Percentiles rank a stretch among this genome's conserved stretches.
Conservation (phyloP, 2,329 filamentous ascomycete species). For the Ceratocystis harringtonii region DNA sequence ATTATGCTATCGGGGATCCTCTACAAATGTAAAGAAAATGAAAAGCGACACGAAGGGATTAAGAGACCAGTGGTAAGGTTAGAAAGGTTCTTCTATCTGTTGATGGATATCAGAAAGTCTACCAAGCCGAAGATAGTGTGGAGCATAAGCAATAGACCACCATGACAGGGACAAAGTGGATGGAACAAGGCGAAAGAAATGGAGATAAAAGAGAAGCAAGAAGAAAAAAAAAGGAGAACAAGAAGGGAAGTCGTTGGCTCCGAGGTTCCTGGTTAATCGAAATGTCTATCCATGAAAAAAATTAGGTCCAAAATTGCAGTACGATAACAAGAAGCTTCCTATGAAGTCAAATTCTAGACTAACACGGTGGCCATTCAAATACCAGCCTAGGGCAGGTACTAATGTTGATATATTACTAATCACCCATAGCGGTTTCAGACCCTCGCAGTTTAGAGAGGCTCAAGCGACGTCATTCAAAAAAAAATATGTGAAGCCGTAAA, state of each 20-base stretch:
- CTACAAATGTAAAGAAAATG: neutral
- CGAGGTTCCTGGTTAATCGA: neutral
- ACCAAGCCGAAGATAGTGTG: neutral
- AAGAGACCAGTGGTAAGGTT: neutral
- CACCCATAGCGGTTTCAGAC: neutral
- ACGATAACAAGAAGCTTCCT: neutral
- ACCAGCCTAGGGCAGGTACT: neutral
- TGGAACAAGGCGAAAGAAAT: neutral
- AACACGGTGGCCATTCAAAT: slow-evolving; percentile 2
- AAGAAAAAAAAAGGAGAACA: too few relatives aligned
- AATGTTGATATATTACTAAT: neutral
- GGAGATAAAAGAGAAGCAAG: neutral
- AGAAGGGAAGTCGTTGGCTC: too few relatives aligned
- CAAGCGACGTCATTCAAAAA: neutral
- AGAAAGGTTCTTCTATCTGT: neutral
- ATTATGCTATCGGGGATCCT: too few relatives aligned
- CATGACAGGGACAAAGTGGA: neutral
- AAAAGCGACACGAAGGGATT: neutral
- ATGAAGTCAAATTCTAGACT: neutral
- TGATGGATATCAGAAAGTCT: neutral
- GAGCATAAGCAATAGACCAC: neutral
- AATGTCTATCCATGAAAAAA: neutral
- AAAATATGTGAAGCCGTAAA: neutral
- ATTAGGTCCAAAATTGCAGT: neutral
- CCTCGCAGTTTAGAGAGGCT: neutral